These are phyloP conservation scores for Lipomyces chichibuensis DNA, from an alignment of 805 yeast genomes.

Conservation along the genomic window DNA sequence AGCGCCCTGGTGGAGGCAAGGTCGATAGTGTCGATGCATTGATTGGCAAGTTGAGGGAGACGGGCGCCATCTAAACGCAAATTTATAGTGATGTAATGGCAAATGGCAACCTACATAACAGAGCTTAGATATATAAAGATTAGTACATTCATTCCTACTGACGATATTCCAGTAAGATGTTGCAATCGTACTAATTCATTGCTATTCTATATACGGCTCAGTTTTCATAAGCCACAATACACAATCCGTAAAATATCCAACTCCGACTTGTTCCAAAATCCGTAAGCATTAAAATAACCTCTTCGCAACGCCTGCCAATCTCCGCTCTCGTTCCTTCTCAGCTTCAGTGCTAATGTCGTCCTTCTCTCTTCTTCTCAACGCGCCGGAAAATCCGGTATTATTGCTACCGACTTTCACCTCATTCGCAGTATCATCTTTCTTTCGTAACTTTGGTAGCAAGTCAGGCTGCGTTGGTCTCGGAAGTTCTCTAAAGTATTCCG, in stretches of 20 bases:
- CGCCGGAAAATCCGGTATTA: constrained; percentile 6
- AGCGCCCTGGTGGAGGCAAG: constrained; percentile 77
- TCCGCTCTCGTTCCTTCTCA: constrained; percentile 3
- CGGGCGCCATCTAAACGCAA: constrained; percentile 59
- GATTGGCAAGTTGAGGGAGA: constrained; percentile 72
- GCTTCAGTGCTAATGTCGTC: constrained; percentile 3
- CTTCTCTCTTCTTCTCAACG: constrained; percentile 7
- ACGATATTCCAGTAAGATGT: too few species aligned
- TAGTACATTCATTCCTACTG: background rate
- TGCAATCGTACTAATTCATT: too few species aligned
- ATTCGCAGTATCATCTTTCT: background rate
- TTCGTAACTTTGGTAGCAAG: constrained; percentile 21
- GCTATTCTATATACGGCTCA: too few species aligned
- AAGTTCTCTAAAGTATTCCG: constrained; percentile 65
- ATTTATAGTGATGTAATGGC: background rate
- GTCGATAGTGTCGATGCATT: constrained; percentile 83
- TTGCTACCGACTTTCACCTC: constrained; percentile 15
- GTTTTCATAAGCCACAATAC: too few species aligned
- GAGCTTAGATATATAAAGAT: background rate
- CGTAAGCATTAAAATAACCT: background rate
- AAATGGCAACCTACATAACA: background rate
- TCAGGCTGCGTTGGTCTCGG: constrained; percentile 33
- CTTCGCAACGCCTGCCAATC: constrained; percentile 16
- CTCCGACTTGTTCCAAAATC: background rate
- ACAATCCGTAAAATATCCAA: background rate